Conservation (phyloP, 2,329 filamentous ascomycete genomes). For the Paraphoma sp. region DNA sequence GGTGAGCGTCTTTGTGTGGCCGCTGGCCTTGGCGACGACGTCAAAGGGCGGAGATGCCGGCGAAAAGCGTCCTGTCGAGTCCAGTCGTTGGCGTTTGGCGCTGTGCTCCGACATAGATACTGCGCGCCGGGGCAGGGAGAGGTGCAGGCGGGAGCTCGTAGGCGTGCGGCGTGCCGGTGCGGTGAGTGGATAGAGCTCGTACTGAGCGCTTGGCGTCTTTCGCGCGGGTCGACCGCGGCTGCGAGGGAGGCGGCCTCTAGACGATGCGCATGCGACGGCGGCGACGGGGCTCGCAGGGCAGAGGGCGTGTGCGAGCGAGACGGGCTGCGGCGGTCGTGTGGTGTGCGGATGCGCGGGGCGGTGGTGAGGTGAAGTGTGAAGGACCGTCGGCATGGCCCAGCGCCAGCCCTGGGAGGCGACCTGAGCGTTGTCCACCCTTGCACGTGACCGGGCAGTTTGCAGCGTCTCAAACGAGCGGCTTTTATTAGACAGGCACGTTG, state of each 20-base stretch:
- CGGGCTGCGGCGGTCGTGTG: conserved; percentile 11
- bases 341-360: conserved; percentile 12
- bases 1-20: conserved; percentile 49
- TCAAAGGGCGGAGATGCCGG: conserved; percentile 53
- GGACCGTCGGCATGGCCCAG: not conserved
- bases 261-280: conserved; percentile 37
- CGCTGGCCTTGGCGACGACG: conserved; percentile 45
- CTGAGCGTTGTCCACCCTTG: not conserved
- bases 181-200: conserved; percentile 29
- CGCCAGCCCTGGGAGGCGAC: no score
- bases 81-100: conserved; percentile 50
- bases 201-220: conserved; percentile 35
- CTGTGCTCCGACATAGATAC: conserved; percentile 44
- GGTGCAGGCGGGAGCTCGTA: conserved; percentile 11
- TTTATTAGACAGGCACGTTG: not conserved
- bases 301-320: conserved; percentile 9
- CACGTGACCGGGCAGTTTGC: no score
- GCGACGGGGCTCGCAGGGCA: conserved; percentile 9
- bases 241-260: conserved; percentile 31
- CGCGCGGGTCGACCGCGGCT: conserved; percentile 41
- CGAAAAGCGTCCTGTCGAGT: conserved; percentile 51
- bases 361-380: not conserved
- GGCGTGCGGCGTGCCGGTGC: conserved; percentile 20
- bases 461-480: not conserved
- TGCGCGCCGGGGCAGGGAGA: conserved; percentile 13